phyloP scores from a whole-genome alignment of 2,329 filamentous ascomycete genomes.

The Xylariaceae sp. region DNA sequence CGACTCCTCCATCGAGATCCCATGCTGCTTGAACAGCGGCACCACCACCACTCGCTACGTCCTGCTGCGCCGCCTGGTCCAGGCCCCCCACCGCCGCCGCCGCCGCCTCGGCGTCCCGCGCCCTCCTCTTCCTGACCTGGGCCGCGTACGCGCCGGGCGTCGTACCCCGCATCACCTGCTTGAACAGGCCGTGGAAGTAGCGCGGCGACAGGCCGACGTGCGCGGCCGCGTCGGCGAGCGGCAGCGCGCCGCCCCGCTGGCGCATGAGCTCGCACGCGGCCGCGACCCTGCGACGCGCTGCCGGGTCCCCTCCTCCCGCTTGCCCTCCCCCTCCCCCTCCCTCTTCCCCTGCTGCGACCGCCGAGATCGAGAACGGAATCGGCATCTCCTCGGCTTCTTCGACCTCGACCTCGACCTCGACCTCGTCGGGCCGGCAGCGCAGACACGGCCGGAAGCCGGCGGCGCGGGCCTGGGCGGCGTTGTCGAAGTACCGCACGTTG shows the following conservation, averaged over 20 bases:
- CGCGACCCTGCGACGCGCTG: conserved; percentile 4
- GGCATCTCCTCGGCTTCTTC: neutral
- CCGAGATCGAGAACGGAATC: neutral
- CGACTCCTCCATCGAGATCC: neutral
- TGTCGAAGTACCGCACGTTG: conserved; percentile 50
- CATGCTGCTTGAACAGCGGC: neutral
- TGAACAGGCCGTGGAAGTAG: conserved; percentile 13
- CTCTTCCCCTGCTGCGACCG: neutral
- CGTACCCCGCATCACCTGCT: conserved; percentile 7
- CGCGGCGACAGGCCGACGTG: conserved; percentile 11
- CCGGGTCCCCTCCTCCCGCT: neutral
- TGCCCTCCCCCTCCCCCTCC: neutral
- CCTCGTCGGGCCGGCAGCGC: conserved; percentile 13
- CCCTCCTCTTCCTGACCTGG: conserved; percentile 3
- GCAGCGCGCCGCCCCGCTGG: conserved; percentile 6
- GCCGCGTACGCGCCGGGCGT: conserved; percentile 11
- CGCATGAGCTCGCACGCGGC: conserved; percentile 7
- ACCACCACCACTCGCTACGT: neutral
- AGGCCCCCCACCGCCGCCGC: neutral
- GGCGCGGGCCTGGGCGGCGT: conserved; percentile 33
- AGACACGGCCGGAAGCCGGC: conserved; percentile 20
- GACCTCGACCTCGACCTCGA: conserved; percentile 1
- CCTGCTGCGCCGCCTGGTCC: neutral
- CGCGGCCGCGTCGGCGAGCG: conserved; percentile 6
- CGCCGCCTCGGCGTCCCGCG: neutral